Percentiles rank a stretch among this genome's conserved stretches.
phyloP scores from a whole-genome alignment of 1,284 basidiomycete species.

The Marasmius oreades region DNA sequence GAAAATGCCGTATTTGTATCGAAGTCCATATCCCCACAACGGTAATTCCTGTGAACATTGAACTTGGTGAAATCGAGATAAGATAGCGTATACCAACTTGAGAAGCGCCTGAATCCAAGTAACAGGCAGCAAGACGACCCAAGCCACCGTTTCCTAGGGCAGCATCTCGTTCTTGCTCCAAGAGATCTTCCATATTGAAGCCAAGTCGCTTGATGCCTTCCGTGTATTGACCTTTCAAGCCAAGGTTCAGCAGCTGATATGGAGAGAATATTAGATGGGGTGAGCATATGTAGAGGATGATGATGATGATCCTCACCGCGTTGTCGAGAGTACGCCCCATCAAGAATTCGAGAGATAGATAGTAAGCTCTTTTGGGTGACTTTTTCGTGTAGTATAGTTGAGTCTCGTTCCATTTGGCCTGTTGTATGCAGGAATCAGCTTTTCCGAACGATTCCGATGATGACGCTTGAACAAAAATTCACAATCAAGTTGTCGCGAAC shows the following conservation, averaged over 20 bases:
- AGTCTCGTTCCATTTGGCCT: conserved; percentile 81
- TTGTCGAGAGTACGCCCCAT: conserved; percentile 91
- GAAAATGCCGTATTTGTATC: conserved; percentile 93
- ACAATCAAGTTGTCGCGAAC: conserved; percentile 85
- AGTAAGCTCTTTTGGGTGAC: conserved; percentile 83
- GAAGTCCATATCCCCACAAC: conserved; percentile 86
- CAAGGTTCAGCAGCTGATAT: conserved; percentile 73
- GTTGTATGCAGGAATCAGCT: not conserved
- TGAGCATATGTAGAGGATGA: not conserved
- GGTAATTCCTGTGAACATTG: conserved; percentile 35
- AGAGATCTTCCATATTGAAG: conserved; percentile 82
- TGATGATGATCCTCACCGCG: conserved; percentile 38
- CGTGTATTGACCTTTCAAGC: conserved; percentile 72
- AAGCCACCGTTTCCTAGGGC: conserved; percentile 88
- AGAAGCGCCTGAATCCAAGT: conserved; percentile 81
- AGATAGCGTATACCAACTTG: conserved; percentile 44
- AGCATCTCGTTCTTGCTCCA: conserved; percentile 87
- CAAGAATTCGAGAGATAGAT: conserved; percentile 86
- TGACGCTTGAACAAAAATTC: conserved; percentile 25
- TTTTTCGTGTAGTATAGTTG: conserved; percentile 68
- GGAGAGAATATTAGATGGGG: not conserved
- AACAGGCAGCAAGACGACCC: conserved; percentile 91
- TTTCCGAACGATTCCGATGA: not conserved
- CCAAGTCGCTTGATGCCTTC: conserved; percentile 73
- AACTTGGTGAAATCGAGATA: not conserved